phyloP scores from a whole-genome alignment of 352 stramenopile species.

The Phytophthora meadii region DNA sequence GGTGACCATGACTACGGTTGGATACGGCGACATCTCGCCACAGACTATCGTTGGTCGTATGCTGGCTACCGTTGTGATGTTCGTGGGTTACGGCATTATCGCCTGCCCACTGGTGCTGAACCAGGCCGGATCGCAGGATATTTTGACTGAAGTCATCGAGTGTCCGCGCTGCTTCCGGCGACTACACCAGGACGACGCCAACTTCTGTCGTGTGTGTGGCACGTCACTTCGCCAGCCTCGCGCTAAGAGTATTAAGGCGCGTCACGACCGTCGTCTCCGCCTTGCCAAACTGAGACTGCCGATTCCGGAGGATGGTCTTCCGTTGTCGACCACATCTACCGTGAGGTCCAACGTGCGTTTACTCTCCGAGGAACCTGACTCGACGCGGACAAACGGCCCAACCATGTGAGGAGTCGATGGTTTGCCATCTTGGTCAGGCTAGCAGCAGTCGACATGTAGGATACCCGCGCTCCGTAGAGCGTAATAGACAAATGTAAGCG shows the following conservation, averaged over 20 bases:
- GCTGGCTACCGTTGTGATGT: constrained; percentile 87
- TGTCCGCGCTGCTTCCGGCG: constrained; percentile 79
- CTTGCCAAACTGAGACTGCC: constrained; percentile 66
- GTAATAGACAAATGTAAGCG: constrained; percentile 25
- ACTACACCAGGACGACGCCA: constrained; percentile 82
- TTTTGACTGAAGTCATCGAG: constrained; percentile 67
- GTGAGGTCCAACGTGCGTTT: constrained; percentile 62
- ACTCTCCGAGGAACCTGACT: constrained; percentile 39
- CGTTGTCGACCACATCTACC: constrained; percentile 65
- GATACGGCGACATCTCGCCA: constrained; percentile 87
- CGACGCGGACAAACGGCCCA: constrained; percentile 26
- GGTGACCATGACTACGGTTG: constrained; percentile 89
- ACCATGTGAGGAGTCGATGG: constrained; percentile 13
- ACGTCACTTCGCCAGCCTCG: constrained; percentile 61
- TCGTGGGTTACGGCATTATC: constrained; percentile 87
- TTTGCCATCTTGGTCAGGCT: constrained; percentile 2
- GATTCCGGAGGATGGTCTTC: constrained; percentile 37
- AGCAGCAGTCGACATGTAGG: constrained; percentile 18
- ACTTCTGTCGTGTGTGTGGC: constrained; percentile 82
- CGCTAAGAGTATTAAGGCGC: constrained; percentile 66
- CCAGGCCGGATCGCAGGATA: constrained; percentile 55
- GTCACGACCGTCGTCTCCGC: constrained; percentile 56
- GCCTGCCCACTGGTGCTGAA: constrained; percentile 85
- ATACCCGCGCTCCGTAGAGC: constrained; percentile 20
- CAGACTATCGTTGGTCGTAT: constrained; percentile 83